A percentile compares a stretch with the other conserved stretches of the same genome.
These are phyloP conservation scores for Hortaea werneckii DNA, from an alignment of 2,329 filamentous ascomycete genomes.

Conservation along the genomic window DNA sequence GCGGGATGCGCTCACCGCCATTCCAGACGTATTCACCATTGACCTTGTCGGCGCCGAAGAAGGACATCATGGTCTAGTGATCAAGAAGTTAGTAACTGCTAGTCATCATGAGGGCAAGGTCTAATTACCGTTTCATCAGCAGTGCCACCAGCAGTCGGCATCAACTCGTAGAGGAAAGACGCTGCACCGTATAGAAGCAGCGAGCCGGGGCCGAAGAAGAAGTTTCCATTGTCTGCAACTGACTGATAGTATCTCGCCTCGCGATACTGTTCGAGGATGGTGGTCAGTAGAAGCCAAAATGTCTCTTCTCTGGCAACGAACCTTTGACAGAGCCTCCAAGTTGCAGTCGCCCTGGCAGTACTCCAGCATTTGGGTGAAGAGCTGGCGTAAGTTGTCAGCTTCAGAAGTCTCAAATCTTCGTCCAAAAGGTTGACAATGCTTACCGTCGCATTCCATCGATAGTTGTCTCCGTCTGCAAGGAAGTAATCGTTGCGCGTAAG, in stretches of 20 bases:
- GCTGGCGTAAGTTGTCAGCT: background rate
- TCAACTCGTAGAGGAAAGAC: constrained; percentile 35
- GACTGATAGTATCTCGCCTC: constrained; percentile 32
- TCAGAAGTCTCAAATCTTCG: too few species aligned
- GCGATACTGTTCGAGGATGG: constrained; percentile 19
- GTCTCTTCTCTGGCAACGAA: too few species aligned
- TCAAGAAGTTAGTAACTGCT: constrained; percentile 20
- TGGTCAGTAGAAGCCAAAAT: too few species aligned
- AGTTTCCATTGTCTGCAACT: constrained; percentile 29
- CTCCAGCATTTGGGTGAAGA: constrained; percentile 30
- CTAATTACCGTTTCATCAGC: constrained; percentile 2
- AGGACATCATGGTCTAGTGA: constrained; percentile 26
- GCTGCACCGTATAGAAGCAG: constrained; percentile 34
- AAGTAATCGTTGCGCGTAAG: constrained; percentile 34
- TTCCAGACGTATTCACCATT: constrained; percentile 29
- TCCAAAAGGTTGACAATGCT: too few species aligned
- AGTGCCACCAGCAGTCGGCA: constrained; percentile 24
- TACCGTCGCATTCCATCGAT: constrained; percentile 28
- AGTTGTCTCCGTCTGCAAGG: constrained; percentile 16
- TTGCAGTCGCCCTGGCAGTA: constrained; percentile 26
- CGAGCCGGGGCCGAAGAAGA: constrained; percentile 33
- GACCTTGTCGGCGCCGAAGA: constrained; percentile 33
- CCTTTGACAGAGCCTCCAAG: constrained; percentile 26
- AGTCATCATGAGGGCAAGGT: constrained; percentile 4
- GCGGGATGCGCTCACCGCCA: constrained; percentile 31